Percentiles rank a stretch among this genome's conserved stretches.
These are phyloP conservation scores for Simmondsia chinensis DNA, from an alignment of 148 eudicot species.

Conservation along the genomic window DNA sequence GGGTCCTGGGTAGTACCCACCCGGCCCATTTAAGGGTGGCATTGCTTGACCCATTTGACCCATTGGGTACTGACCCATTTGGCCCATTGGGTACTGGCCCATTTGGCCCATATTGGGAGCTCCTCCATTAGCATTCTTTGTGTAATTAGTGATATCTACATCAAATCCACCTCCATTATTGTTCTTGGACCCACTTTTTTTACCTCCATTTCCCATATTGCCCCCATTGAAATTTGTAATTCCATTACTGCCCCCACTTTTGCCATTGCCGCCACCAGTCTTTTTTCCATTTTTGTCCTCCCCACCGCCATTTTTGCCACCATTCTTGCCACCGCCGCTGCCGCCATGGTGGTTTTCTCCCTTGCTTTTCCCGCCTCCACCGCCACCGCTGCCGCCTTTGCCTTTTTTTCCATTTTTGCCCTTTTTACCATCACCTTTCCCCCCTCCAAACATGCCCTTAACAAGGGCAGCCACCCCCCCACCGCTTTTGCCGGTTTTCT, in stretches of 20 bases:
- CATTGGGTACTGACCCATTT: too few relatives aligned
- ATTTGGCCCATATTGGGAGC: conserved; percentile 22
- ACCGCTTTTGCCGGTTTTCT: too few relatives aligned
- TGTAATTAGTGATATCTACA: conserved; percentile 7
- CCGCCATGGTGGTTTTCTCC: conserved; percentile 5
- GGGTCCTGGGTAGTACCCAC: too few relatives aligned
- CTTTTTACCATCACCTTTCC: conserved; percentile 2
- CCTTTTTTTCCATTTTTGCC: conserved; percentile 12
- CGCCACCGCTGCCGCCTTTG: conserved; percentile 9
- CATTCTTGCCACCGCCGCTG: conserved; percentile 6
- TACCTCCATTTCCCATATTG: conserved; percentile 6
- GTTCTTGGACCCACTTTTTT: not conserved
- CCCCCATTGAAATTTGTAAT: too few relatives aligned
- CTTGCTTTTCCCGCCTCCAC: not conserved
- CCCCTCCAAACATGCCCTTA: conserved; percentile 8
- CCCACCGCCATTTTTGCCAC: conserved; percentile 11
- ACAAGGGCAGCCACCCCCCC: not conserved
- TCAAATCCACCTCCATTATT: conserved; percentile 12
- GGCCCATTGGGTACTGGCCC: too few relatives aligned
- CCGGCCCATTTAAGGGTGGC: too few relatives aligned
- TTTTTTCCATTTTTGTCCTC: conserved; percentile 13
- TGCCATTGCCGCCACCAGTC: not conserved
- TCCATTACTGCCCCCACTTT: conserved; percentile 8
- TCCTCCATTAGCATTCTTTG: conserved; percentile 17
- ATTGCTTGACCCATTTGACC: too few relatives aligned